Base-by-base conservation (phyloP, 805 yeast species). In the Phaffomyces thermotolerans region DNA sequence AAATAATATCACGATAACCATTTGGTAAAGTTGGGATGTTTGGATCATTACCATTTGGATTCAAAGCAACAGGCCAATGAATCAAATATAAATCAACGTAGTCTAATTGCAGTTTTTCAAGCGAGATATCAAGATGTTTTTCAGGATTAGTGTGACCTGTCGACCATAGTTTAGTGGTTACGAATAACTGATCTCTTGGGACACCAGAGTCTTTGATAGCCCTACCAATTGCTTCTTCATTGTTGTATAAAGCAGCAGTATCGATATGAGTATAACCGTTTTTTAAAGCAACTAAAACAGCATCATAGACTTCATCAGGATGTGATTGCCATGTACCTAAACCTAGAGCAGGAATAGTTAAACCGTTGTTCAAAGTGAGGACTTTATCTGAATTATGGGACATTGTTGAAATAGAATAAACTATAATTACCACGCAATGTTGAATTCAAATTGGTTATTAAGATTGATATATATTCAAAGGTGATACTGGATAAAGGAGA, bases 81-180 rank as follows among this genome's bases (percentile, higher is more conserved):
- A 86, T 72, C 59, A 87, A 70, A 58, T 80, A 79, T 48, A 86
- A 66, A 58, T 86, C 95, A 41, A 86, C 81, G 56, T 86, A 86
- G 39, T 82, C 93, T 51, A 84, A 58, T 1, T 78, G 79, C 48
- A 86, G 67, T 54, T 79, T 76, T 49, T 71, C 54, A 56, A 86
- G 67, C 8, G 90, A 80, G 29, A 61, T 65, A 15, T 77, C 72
- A 34, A 84, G 61, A 13, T 81, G 82, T 22, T 58, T 65, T 37
- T 58, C 74, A 9, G 80, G 79, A 18, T 62, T 54, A 49, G 71
- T 69, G 17, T 45, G 51, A 15, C 48, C 47, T 13, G 75, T 64
- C 46, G 70, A 64, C 78, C 81, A 78, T 47, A 84, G 66, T 59
- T 84, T 84, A 44, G 91, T 84, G 50, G 89, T 81, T 52, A 84